Evolutionary conservation across 768 basidiomycete genomes (phyloP).

Genomic region (Glaciozyma martinii): DNA sequence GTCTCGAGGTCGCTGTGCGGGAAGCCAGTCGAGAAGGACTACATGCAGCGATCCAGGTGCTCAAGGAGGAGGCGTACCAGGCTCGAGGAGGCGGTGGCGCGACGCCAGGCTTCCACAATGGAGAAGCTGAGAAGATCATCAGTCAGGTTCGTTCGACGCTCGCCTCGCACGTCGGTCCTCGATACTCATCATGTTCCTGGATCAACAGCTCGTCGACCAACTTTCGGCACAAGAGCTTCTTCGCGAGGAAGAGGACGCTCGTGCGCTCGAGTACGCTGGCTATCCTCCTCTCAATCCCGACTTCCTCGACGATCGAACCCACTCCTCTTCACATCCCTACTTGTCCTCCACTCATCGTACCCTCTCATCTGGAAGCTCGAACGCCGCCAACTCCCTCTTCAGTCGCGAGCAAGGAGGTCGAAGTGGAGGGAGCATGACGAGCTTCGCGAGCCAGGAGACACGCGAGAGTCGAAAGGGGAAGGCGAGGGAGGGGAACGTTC

Average conservation of each 20-base stretch:
- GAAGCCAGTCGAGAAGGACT: conserved; percentile 16
- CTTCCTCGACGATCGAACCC: too few species aligned
- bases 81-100: too few species aligned
- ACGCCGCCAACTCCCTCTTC: conserved; percentile 47
- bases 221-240: conserved; percentile 18
- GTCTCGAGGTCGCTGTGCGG: conserved; percentile 13
- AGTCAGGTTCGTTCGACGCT: conserved; percentile 1
- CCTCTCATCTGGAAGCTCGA: conserved; percentile 40
- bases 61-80: conserved; percentile 26
- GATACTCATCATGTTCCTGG: too few species aligned
- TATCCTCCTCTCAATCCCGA: too few species aligned
- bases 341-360: too few species aligned
- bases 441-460: neutral
- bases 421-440: too few species aligned
- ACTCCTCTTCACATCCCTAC: too few species aligned
- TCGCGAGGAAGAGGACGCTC: too few species aligned
- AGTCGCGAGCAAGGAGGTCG: too few species aligned
- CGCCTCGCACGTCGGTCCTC: neutral
- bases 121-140: conserved; percentile 30
- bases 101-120: conserved; percentile 17
- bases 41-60: conserved; percentile 22
- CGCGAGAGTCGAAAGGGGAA: neutral
- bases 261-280: too few species aligned
- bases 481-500: conserved; percentile 8
- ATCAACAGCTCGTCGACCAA: conserved; percentile 20